Base-by-base conservation (phyloP, 192 early-diverging fungal species). In the Coemansia sp. region DNA sequence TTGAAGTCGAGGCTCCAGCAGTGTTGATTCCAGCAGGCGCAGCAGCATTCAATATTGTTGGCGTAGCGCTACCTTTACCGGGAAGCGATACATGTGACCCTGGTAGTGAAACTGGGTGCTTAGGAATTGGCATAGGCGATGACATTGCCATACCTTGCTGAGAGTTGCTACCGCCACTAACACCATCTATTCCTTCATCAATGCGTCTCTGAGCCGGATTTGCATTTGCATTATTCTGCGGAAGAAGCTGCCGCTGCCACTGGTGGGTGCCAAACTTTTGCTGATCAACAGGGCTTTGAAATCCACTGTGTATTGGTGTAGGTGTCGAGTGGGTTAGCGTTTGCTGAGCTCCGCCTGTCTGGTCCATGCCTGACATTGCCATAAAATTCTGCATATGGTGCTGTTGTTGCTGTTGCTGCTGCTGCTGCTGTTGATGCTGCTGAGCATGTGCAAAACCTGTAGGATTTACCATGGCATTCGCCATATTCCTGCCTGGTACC, bases 351-450 rank as follows among this genome's bases (percentile, higher is more conserved):
- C 33, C 51, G 12, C 22, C 22, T 1, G 38, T n/a, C 11, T 18
- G 17, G 17, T 55, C 53, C 17, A 57, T 57, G 38, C 33, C 33
- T 9, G 41, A 1, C 55, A 57, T 57, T 12, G 44, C 44, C 41
- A 57, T 57, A 46, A 46, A 57, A 5, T 57, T 42, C 44, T 39
- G 45, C 45, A 47, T 45, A 9, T 47, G 45, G 19, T 49, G 57
- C 23, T 61, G 50, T 21, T 50, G 15, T 17, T 65, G 54, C 57
- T 50, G 24, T 22, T 58, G 56, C 22, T 58, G 62, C 4, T 56
- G 62, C 27, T 33, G 49, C 2, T 51, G 50, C n/a, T 65, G 55
- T 17, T 19, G 39, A 8, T n/a, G 47, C 24, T 39, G 59, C 18
- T 45, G 61, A 10, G 17, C 9, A 6, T 53, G 51, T 14, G 51